Evolutionary conservation across 345 rosid species (phyloP).

Genomic region (Fremontodendron californicum): DNA sequence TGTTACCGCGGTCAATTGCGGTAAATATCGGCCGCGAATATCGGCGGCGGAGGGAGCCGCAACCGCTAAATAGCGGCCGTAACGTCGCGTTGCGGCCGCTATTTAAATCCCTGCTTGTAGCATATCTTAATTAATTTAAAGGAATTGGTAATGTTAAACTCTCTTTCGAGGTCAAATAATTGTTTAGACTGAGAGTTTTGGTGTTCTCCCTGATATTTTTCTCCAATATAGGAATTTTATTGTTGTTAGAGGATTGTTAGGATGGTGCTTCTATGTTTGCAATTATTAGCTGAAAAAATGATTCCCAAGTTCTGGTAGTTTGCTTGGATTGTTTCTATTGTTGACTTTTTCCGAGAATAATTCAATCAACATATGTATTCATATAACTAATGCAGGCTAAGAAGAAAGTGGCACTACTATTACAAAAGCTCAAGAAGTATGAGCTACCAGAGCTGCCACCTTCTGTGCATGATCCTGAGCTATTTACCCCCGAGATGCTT

Average conservation of each 20-base stretch:
- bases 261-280: not conserved
- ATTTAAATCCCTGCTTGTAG: too few relatives aligned
- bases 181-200: not conserved
- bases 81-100: too few relatives aligned
- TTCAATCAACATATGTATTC: not conserved
- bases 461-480: constrained; percentile 90
- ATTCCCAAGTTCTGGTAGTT: not conserved
- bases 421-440: constrained; percentile 90
- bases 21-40: too few relatives aligned
- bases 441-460: constrained; percentile 89
- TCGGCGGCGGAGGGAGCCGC: too few relatives aligned
- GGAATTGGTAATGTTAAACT: not conserved
- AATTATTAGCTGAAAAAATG: not conserved
- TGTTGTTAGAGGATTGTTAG: not conserved
- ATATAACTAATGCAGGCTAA: constrained; percentile 60
- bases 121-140: not conserved
- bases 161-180: not conserved
- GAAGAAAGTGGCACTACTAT: constrained; percentile 85
- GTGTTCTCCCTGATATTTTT: not conserved
- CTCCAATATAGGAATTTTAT: not conserved
- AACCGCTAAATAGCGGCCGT: too few relatives aligned
- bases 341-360: not conserved
- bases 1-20: too few relatives aligned
- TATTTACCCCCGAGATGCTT: constrained; percentile 70
- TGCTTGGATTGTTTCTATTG: not conserved